Base-by-base conservation (phyloP, 495 filamentous ascomycete genomes). In the Hypoxylon cercidicola region DNA sequence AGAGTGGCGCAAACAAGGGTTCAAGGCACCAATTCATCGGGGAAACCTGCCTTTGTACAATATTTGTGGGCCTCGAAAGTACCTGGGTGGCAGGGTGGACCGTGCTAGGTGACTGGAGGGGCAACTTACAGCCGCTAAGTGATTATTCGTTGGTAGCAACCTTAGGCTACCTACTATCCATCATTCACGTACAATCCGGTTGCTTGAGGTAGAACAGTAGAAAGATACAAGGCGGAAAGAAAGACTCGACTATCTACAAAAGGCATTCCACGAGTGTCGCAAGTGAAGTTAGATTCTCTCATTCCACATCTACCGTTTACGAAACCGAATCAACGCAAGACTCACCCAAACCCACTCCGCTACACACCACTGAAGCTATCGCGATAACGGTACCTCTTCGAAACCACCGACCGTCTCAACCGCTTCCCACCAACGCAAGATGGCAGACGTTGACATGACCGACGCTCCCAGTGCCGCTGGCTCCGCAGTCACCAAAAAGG, bases 381-480 rank as follows among this genome's bases (percentile, higher is more conserved):
- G n/a, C 39, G 39, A 41, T 41, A 48, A 23, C 44, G 25, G 16
- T 21, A 1, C 19, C n/a, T 23, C 32, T 28, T 28, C 7, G 7
- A 28, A 28, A 28, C 16, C 56, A 19, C 48, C 37, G 8, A 4
- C 47, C 11, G 4, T 15, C n/a, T 32, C 30, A 39, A 57, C 52
- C 15, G n/a, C 19, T 8, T 16, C 19, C 52, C 30, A 19, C 50
- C 49, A 53, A 64, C 50, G 30, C 55, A 58, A 66, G 32, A 99
- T 99, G 95, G 91, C 94, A 56, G 96, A 99, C 78, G 90, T 98
- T 43, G 93, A 97, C 66, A 98, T 98, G 96, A 88, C 91, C 52
- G 95, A 99, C 78, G 91, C 89, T 37, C 83, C 87, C n/a, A 78
- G 82, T 21, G 37, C 46, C 20, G 72, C 85, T 21, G 75, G 81